Evolutionary conservation across 2,329 filamentous ascomycete genomes (phyloP).

Genomic region (Alternaria gansuensis): DNA sequence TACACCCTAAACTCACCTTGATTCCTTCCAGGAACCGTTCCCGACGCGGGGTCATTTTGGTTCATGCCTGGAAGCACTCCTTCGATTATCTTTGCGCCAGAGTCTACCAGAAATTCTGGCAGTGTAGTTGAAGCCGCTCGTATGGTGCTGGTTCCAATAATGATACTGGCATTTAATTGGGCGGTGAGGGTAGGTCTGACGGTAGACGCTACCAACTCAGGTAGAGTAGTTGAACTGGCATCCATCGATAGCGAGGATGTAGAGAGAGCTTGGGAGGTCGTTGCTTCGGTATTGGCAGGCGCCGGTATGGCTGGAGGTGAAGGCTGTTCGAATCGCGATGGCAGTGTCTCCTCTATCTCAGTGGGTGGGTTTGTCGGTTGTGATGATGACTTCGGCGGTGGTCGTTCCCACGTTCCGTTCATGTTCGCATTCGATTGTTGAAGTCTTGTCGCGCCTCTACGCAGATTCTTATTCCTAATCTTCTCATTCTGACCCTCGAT

Average conservation of each 20-base stretch:
- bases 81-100: slow-evolving; percentile 1
- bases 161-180: not conserved
- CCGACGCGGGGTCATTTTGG: slow-evolving; percentile 10
- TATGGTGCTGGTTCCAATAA: not conserved
- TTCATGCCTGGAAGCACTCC: slow-evolving; percentile 19
- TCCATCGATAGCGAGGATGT: slow-evolving; percentile 1
- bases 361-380: not conserved
- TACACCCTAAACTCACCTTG: not conserved
- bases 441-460: not conserved
- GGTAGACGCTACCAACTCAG: not conserved
- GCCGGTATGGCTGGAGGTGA: not conserved
- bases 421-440: not conserved
- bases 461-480: not conserved
- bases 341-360: not conserved
- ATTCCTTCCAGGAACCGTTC: slow-evolving; percentile 5
- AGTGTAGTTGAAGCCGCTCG: not conserved
- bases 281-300: not conserved
- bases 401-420: not conserved
- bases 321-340: not conserved
- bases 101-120: not conserved
- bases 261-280: not conserved
- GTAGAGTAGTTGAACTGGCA: not conserved
- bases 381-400: slow-evolving; percentile 2
- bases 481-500: not conserved
- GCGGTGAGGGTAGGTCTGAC: not conserved